Conservation (phyloP, 2,329 filamentous ascomycete species). For the Emergomyces pasteurianus region DNA sequence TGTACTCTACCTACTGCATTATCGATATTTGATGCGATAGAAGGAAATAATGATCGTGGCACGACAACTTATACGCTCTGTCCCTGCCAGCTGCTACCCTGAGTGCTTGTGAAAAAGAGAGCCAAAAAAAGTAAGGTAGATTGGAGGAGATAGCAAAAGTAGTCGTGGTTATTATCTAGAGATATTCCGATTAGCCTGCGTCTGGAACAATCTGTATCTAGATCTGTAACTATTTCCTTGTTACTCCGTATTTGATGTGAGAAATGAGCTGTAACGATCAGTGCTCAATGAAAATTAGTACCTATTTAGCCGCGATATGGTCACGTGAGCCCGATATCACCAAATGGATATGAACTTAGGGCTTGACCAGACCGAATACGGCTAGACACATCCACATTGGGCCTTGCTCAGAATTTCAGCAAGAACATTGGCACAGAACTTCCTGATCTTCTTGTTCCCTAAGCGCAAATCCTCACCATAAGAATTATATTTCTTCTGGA, state of each 20-base stretch:
- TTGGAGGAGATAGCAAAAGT: neutral
- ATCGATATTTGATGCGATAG: neutral
- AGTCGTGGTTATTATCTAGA: neutral
- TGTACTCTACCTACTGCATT: neutral
- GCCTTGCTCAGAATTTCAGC: neutral
- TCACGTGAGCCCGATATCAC: slow-evolving; percentile 1
- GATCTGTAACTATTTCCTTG: neutral
- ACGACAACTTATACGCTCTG: neutral
- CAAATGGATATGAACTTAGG: neutral
- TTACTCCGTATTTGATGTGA: neutral
- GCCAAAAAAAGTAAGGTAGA: too few relatives aligned
- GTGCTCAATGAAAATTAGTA: too few relatives aligned
- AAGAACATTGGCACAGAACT: neutral
- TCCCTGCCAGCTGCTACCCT: neutral
- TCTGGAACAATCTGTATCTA: neutral
- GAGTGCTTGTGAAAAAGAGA: too few relatives aligned
- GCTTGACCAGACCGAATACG: slow-evolving; percentile 6
- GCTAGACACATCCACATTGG: slow-evolving; percentile 8
- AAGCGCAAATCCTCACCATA: slow-evolving; percentile 57
- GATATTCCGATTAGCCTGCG: neutral
- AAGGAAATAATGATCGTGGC: neutral
- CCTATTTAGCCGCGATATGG: neutral
- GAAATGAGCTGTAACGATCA: too few relatives aligned
- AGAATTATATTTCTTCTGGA: slow-evolving; percentile 62
- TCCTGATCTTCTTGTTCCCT: slow-evolving; percentile 4